Base-by-base conservation (phyloP, 1,284 basidiomycete genomes). In the Cystobasidiaceae sp. region DNA sequence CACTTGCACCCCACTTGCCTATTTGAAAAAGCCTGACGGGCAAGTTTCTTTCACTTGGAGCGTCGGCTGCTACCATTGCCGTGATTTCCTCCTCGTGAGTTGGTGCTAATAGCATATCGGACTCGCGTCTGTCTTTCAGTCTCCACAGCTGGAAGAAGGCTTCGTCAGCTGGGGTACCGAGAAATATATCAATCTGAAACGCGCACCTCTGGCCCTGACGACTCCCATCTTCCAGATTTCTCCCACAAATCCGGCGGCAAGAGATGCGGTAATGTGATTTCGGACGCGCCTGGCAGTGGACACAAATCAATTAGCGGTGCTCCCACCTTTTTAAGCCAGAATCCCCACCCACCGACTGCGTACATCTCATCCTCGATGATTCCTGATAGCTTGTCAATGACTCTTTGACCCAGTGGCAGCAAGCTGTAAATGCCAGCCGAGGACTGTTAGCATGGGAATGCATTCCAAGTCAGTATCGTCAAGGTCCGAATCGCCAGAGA, bases 81-180 rank as follows among this genome's bases (percentile, higher is more conserved):
- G 77, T 78, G 30, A 78, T 71, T 39, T 78, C 77, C 59, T 78
- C 77, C 58, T 78, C 77, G 55, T 77, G 75, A 2, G 77, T 78
- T 1, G 77, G 77, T 9, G 70, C 77, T 0, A 78, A 72, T 6
- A 78, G 56, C 62, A 71, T 74, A n/a, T 77, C 71, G 17, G 70
- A 46, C 3, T 71, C 67, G 17, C 70, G 71, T 0, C 77, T 68
- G 56, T 77, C 77, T 27, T 62, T 62, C 9, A 78, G 70, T 9
- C 72, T 69, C 60, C 72, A 78, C 6, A 78, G 72, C 70, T 72
- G 39, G 19, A 8, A n/a, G 19, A 27, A 33, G n/a, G n/a, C 23
- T 7, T 27, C 28, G 7, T n/a, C n/a, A 39, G 44, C n/a, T 15
- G 19, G n/a, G n/a, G 49, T 34, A 19, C 15, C n/a, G 5, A 58